Conservation (phyloP, 2,329 filamentous ascomycete genomes). For the Aureobasidium pullulans region DNA sequence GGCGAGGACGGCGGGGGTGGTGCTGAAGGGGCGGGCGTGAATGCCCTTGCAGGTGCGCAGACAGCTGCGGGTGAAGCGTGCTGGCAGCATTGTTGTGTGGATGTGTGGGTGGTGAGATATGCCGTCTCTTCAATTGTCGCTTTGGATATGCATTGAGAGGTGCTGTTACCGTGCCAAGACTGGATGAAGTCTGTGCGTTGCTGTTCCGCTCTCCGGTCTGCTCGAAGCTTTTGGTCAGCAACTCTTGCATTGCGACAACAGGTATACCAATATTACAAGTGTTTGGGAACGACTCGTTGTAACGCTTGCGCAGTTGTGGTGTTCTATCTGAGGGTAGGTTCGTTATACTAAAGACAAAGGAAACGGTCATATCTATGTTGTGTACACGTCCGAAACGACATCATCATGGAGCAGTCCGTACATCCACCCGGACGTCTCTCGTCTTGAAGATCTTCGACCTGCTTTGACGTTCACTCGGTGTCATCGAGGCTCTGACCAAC, state of each 20-base stretch:
- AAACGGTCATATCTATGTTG: not conserved
- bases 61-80: not conserved
- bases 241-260: not conserved
- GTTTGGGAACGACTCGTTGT: no score
- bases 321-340: not conserved
- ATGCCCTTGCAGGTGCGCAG: not conserved
- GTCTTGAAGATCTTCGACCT: conserved; percentile 7
- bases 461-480: not conserved
- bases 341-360: not conserved
- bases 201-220: not conserved
- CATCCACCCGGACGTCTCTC: not conserved
- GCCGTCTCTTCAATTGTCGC: not conserved
- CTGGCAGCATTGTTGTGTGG: conserved; percentile 8
- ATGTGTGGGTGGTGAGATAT: not conserved
- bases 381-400: not conserved
- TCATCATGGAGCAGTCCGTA: not conserved
- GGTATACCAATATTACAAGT: not conserved
- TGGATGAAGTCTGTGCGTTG: not conserved
- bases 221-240: conserved; percentile 9
- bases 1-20: conserved; percentile 15
- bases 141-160: not conserved
- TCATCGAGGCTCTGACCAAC: not conserved
- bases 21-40: conserved; percentile 19
- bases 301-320: not conserved
- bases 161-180: conserved; percentile 10